Evolutionary conservation across 176 grass and related monocot species (phyloP), one percentile per base, ranked within the genome.

Genomic region (Eragrostis curvula): DNA sequence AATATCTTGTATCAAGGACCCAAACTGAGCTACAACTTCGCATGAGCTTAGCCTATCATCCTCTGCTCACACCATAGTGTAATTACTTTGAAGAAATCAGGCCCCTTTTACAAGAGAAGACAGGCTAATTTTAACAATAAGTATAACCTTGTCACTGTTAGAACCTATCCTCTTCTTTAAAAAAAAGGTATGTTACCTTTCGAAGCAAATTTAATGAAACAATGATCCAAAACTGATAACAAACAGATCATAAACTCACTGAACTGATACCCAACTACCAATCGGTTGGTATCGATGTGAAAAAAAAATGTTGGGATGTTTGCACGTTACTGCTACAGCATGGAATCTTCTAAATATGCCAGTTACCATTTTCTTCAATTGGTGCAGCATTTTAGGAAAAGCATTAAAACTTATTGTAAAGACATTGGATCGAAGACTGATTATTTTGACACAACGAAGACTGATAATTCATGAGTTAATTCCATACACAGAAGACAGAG

Each of bases 391-490:
- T 50, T 47, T 8, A 52, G 0, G 44, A 61, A 50, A 40, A 46
- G 11, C 57, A 70, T 41, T 9, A 47, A 32, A 70, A 15, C 6
- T 30, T 46, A 41, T 58, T 64, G 30, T 57, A 55, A 55, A 73
- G 36, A 44, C 13, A 73, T 48, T 36, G n/a, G 17, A 45, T 48
- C 70, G 9, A 51, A 29, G 36, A 32, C 15, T 72, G 41, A 81
- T 8, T 5, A 67, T 30, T n/a, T 57, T 57, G 8, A 57, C 55
- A 57, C 55, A 57, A 57, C 63, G 13, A 70, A 62, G 78, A 67
- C 15, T n/a, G 4, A 79, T 71, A 5, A 52, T 72, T n/a, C n/a
- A n/a, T n/a, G n/a, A 20, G 53, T 70, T 39, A 71, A 72, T 30
- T 65, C n/a, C 23, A 0, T 30, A 66, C 14, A 41, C 16, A 57